These are phyloP conservation scores for Mucor saturninus DNA, from an alignment of 371 early-diverging fungal species.

Conservation along the genomic window DNA sequence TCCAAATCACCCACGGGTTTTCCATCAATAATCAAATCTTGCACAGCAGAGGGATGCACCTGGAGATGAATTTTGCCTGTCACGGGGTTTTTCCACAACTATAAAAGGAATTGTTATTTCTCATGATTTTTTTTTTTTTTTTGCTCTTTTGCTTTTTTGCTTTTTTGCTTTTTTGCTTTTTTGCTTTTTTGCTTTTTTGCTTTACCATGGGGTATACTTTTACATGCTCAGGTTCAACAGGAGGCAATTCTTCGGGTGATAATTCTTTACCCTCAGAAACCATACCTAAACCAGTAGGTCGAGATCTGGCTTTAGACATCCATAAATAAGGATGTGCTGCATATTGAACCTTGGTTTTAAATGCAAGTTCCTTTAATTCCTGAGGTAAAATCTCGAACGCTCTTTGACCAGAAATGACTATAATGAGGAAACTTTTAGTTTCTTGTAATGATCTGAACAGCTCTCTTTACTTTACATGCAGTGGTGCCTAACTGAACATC, in stretches of 20 bases:
- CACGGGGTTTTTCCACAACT: slow-evolving; percentile 59
- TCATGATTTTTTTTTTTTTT: background rate
- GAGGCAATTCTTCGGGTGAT: slow-evolving; percentile 41
- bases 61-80: slow-evolving; percentile 55
- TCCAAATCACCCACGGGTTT: slow-evolving; percentile 50
- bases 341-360: slow-evolving; percentile 54
- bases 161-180: too few species aligned
- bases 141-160: too few species aligned
- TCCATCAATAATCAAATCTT: slow-evolving; percentile 57
- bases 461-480: too few species aligned
- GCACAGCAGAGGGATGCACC: slow-evolving; percentile 52
- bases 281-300: slow-evolving; percentile 50
- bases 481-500: slow-evolving; percentile 58
- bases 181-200: too few species aligned
- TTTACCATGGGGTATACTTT: slow-evolving; percentile 58
- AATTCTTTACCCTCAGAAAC: slow-evolving; percentile 51
- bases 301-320: slow-evolving; percentile 54
- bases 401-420: slow-evolving; percentile 55
- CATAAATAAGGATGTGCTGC: slow-evolving; percentile 57
- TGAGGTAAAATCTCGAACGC: slow-evolving; percentile 54
- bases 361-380: slow-evolving; percentile 51
- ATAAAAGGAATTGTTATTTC: background rate
- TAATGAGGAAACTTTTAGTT: background rate
- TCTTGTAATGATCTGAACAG: too few species aligned
- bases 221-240: slow-evolving; percentile 43